A percentile compares a stretch with the other conserved stretches of the same genome.
These are phyloP conservation scores for Davidsoniella virescens DNA, from an alignment of 2,329 filamentous ascomycete species.

Conservation along the genomic window DNA sequence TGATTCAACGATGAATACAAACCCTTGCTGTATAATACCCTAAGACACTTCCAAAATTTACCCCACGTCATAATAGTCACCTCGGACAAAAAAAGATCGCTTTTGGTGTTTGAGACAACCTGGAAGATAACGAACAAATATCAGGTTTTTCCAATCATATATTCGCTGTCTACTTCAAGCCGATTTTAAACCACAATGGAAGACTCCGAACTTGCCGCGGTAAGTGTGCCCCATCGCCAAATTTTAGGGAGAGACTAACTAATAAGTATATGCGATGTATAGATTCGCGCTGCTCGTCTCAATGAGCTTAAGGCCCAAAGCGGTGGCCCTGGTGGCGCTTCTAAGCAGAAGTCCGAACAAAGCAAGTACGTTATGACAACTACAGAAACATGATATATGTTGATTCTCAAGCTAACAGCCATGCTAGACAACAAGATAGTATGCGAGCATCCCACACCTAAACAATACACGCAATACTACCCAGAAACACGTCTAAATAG, in stretches of 20 bases:
- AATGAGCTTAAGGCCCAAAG: constrained; percentile 75
- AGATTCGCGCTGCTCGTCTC: constrained; percentile 85
- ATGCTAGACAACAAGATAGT: constrained; percentile 19
- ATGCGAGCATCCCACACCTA: constrained; percentile 8
- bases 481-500: neutral
- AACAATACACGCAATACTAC: neutral
- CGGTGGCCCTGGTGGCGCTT: constrained; percentile 31
- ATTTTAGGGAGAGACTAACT: neutral
- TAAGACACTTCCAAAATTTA: constrained; percentile 1
- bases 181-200: constrained; percentile 22
- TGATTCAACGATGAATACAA: too few species aligned
- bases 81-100: neutral
- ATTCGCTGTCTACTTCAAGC: neutral
- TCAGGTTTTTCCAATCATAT: neutral
- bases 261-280: constrained; percentile 4
- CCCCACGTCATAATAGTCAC: constrained; percentile 3
- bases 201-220: constrained; percentile 29
- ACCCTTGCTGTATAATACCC: neutral
- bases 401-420: neutral
- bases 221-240: constrained; percentile 12
- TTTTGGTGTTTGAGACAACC: neutral
- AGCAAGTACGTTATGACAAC: constrained; percentile 3
- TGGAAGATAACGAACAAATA: neutral
- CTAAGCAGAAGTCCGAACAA: constrained; percentile 44
- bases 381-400: neutral